Conservation (phyloP, 306 rosid species). For the Gastrolobium villosum region DNA sequence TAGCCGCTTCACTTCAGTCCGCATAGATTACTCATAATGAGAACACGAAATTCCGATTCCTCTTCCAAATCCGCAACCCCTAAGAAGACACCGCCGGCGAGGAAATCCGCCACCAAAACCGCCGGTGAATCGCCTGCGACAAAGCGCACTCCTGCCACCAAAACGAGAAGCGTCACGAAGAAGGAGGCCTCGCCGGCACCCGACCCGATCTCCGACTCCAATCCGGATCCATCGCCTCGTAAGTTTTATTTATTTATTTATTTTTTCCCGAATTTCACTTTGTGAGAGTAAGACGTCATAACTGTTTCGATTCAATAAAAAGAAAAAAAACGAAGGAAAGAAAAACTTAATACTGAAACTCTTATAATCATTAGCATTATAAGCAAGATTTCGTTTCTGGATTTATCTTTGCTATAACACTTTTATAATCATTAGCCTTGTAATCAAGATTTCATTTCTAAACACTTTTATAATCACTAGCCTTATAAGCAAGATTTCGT, state of each 20-base stretch:
- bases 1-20: not conserved
- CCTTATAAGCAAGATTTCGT: not conserved
- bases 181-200: conserved; percentile 55
- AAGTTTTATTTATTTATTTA: not conserved
- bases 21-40: conserved; percentile 53
- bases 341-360: not conserved
- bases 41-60: conserved; percentile 63
- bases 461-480: not conserved
- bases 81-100: conserved; percentile 63
- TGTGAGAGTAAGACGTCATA: not conserved
- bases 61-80: conserved; percentile 55
- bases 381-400: conserved; percentile 1
- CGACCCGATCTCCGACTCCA: conserved; percentile 37
- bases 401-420: not conserved
- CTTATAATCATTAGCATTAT: not conserved
- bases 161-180: conserved; percentile 57
- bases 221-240: conserved; percentile 58
- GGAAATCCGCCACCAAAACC: conserved; percentile 59
- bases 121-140: conserved; percentile 42
- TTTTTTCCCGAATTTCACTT: conserved; percentile 6
- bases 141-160: conserved; percentile 54
- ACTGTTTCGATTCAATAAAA: not conserved
- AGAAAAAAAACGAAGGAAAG: not conserved
- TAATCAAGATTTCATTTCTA: not conserved
- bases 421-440: not conserved